A percentile compares a stretch with the other conserved stretches of the same genome.
These are phyloP conservation scores for Pythium apleroticum DNA, from an alignment of 352 stramenopile genomes.

Conservation along the genomic window DNA sequence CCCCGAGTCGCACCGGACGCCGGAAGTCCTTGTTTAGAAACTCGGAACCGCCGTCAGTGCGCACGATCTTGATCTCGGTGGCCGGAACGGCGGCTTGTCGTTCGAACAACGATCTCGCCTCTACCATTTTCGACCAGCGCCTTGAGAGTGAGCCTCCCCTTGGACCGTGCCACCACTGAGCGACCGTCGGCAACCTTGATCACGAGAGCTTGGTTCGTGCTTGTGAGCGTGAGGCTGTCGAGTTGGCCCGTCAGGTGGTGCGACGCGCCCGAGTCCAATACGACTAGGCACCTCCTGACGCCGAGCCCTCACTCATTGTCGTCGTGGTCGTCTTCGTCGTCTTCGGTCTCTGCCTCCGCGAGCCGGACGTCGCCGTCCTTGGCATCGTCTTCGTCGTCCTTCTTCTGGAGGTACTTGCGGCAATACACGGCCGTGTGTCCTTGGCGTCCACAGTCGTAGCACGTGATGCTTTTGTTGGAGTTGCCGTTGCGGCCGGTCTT, in stretches of 20 bases:
- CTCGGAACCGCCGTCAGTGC: constrained; percentile 27
- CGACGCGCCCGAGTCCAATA: constrained; percentile 14
- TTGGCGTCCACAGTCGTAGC: background rate
- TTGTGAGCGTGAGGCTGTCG: constrained; percentile 10
- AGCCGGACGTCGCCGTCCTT: background rate
- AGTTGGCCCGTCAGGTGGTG: constrained; percentile 18
- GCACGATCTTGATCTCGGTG: constrained; percentile 16
- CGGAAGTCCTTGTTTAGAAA: constrained; percentile 28
- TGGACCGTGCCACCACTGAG: background rate
- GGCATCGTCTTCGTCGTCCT: background rate
- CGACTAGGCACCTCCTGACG: constrained; percentile 9
- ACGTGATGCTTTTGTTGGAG: background rate
- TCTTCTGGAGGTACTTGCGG: background rate
- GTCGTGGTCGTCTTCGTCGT: background rate
- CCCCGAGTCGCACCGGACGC: constrained; percentile 2
- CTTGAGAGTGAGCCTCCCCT: background rate
- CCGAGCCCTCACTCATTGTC: background rate
- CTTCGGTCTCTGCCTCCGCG: too few relatives aligned
- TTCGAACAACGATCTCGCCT: constrained; percentile 6
- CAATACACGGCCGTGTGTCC: background rate
- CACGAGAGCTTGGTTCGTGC: constrained; percentile 7
- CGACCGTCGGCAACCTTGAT: constrained; percentile 15
- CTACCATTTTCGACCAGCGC: constrained; percentile 3
- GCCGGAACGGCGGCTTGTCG: constrained; percentile 1
- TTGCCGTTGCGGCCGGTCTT: background rate